Base-by-base conservation (phyloP, 345 rosid species). In the Gossypium australe region DNA sequence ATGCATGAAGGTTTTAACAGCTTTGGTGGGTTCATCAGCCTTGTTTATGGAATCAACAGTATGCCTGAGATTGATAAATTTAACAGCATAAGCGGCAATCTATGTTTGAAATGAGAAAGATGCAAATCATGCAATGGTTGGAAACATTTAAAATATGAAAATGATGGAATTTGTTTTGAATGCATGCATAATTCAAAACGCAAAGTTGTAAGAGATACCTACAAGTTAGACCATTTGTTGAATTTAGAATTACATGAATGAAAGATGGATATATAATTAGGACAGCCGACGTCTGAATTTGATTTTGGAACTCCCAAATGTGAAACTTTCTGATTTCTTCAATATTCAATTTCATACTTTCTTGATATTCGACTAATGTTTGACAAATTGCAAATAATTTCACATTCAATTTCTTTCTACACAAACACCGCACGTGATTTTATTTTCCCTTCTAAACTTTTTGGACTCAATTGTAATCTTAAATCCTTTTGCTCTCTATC, bases 1-100 rank as follows among this genome's bases (percentile, higher is more conserved):
- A 12, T 5, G 70, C 81, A 81, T 80, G 81, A 57, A 34, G 58
- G 76, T 24, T 70, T 67, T 4, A 59, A 72, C 61, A 4, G 55
- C 68, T 53, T 47, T 25, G 62, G 78, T 47, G 76, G 80, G 44
- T 59, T 56, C 38, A 20, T 63, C 53, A 61, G 44, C 59, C 62
- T 22, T 70, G 41, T 73, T 63, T 49, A 47, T 58, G 38, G 51
- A 80, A 80, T 53, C 20, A 53, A 7, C 9, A 53, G 45, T 69
- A 17, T 52, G 73, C 27, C 11, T 29, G 27, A 29, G 11, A 11
- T 11, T 20, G 60, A 9, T 10, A 49, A 53, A 22, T 14, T 48
- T 68, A 22, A 48, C 71, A 14, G 71, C 71, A 67, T 48, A 12
- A 9, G 12, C 38, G 7, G 9, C 29, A 6, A 11, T 20, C 12